A percentile compares a stretch with the other conserved stretches of the same genome.
Conservation (phyloP, 805 yeast species). For the Candida argentea region DNA sequence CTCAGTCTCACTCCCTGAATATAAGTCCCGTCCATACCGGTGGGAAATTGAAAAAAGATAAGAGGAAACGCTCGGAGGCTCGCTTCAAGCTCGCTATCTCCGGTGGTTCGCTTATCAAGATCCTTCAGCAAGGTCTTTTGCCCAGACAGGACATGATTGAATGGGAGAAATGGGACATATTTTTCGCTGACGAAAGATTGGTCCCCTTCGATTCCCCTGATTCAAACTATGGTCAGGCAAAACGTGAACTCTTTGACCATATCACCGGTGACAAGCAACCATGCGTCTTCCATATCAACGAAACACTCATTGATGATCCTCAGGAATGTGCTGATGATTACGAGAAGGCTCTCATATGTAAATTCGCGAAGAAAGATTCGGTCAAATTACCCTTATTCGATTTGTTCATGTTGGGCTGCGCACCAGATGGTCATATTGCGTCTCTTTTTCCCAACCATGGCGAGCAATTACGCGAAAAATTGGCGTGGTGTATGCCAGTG, state of each 20-base stretch:
- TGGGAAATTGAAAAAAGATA: conserved; percentile 16
- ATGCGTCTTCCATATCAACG: conserved; percentile 75
- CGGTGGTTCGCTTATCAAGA: conserved; percentile 88
- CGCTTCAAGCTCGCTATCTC: conserved; percentile 85
- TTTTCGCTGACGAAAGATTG: conserved; percentile 92
- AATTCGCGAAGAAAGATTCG: conserved; percentile 92
- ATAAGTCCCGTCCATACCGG: conserved; percentile 5
- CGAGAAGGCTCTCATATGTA: conserved; percentile 75
- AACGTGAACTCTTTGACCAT: conserved; percentile 67
- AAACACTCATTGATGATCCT: conserved; percentile 59
- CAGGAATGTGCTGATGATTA: conserved; percentile 92
- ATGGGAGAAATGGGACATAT: conserved; percentile 94
- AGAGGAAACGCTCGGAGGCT: conserved; percentile 47
- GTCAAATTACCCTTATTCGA: conserved; percentile 95
- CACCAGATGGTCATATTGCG: conserved; percentile 97
- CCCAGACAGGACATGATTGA: conserved; percentile 60
- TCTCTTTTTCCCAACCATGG: conserved; percentile 88
- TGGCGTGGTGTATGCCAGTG: conserved; percentile 94
- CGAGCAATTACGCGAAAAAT: conserved; percentile 75
- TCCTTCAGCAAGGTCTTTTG: conserved; percentile 77
- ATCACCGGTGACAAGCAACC: conserved; percentile 51
- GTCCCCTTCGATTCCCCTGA: conserved; percentile 79
- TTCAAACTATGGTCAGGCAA: conserved; percentile 85
- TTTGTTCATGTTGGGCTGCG: conserved; percentile 85
- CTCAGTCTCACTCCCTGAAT: conserved; percentile 2